These are phyloP conservation scores for Fomitopsis betulina DNA, from an alignment of 1,284 basidiomycete species.

Conservation along the genomic window DNA sequence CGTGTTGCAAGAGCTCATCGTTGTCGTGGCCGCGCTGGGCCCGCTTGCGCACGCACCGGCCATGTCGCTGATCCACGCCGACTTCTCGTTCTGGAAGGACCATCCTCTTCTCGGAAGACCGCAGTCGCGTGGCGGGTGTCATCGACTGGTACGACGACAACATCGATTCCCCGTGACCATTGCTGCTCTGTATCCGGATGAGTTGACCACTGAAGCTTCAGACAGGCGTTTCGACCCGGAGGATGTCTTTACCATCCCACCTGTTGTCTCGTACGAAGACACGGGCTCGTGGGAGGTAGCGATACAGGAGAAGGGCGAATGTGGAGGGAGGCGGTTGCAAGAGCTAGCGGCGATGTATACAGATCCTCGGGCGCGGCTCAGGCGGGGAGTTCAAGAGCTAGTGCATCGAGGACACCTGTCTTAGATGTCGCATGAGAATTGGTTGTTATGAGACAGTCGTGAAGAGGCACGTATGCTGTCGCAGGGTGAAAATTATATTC, in stretches of 20 bases:
- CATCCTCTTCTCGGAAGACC: background rate
- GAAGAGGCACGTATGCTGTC: too few species aligned
- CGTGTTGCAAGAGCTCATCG: background rate
- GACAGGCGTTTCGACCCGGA: background rate
- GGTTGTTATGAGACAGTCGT: too few species aligned
- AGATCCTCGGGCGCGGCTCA: background rate
- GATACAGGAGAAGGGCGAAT: background rate
- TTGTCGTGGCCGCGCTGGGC: background rate
- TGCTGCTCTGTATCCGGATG: background rate
- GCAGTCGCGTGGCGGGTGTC: background rate
- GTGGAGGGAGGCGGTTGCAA: background rate
- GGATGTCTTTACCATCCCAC: background rate
- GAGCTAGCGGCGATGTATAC: background rate
- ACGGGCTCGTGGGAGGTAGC: background rate
- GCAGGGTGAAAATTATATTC: too few species aligned
- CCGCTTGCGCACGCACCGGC: background rate
- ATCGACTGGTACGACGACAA: background rate
- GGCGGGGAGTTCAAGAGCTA: background rate
- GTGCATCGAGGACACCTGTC: background rate
- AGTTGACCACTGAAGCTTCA: background rate
- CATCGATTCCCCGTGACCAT: background rate
- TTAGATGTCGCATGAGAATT: background rate
- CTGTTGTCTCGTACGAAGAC: too few species aligned
- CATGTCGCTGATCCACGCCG: background rate
- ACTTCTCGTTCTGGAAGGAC: background rate